Conservation (phyloP, 164 flowering plant species). For the Warburgia ugandensis region DNA sequence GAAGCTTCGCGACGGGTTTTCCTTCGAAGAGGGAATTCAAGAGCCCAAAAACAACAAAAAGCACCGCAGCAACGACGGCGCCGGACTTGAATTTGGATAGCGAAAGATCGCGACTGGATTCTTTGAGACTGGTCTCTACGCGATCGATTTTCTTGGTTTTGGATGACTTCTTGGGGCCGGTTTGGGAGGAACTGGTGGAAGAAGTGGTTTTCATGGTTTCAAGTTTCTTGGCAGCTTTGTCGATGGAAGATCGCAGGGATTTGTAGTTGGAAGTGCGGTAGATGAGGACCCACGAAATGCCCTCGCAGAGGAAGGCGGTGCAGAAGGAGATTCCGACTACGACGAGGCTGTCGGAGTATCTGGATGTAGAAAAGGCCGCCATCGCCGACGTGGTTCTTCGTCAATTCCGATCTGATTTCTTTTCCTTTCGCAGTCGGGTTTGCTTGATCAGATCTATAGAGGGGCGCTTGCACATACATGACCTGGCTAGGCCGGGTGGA, state of each 20-base stretch:
- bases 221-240: slow-evolving; percentile 87
- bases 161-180: slow-evolving; percentile 34
- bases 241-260: slow-evolving; percentile 87
- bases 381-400: background rate
- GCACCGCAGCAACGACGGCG: slow-evolving; percentile 84
- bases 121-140: slow-evolving; percentile 77
- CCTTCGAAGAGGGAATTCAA: slow-evolving; percentile 90
- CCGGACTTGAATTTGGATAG: slow-evolving; percentile 97
- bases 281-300: slow-evolving; percentile 93
- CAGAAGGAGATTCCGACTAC: slow-evolving; percentile 72
- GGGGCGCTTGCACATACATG: too few relatives aligned
- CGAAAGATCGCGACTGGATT: slow-evolving; percentile 84
- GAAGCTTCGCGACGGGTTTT: slow-evolving; percentile 76
- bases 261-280: slow-evolving; percentile 92
- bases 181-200: slow-evolving; percentile 2
- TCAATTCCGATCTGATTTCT: too few relatives aligned
- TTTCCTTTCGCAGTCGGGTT: too few relatives aligned
- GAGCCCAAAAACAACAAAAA: slow-evolving; percentile 77
- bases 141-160: slow-evolving; percentile 93
- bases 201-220: slow-evolving; percentile 67
- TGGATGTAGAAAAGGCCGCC: slow-evolving; percentile 19
- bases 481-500: too few relatives aligned
- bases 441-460: too few relatives aligned
- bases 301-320: slow-evolving; percentile 85
- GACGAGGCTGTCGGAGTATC: slow-evolving; percentile 67